A percentile compares a stretch with the other conserved stretches of the same genome.
Conservation (phyloP, 2,329 filamentous ascomycete genomes). For the Ophiostoma perfectum region DNA sequence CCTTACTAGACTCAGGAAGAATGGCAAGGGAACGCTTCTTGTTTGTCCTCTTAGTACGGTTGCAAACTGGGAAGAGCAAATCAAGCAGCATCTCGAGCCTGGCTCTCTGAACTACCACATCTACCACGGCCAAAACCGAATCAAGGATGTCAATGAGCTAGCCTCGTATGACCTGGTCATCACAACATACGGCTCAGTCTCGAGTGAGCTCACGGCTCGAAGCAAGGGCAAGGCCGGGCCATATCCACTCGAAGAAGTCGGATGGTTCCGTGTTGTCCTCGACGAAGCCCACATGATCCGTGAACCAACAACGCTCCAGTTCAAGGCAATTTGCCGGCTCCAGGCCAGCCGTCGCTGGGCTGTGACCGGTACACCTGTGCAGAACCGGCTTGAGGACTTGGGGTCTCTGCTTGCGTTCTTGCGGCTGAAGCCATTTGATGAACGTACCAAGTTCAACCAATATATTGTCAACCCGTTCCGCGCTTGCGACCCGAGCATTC, state of each 20-base stretch:
- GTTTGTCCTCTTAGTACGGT: slow-evolving; percentile 87
- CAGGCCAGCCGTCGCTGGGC: slow-evolving; percentile 84
- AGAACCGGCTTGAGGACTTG: slow-evolving; percentile 88
- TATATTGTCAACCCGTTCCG: slow-evolving; percentile 85
- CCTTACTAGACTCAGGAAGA: slow-evolving; percentile 52
- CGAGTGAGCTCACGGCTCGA: slow-evolving; percentile 67
- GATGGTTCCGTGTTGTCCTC: slow-evolving; percentile 89
- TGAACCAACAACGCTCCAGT: slow-evolving; percentile 73
- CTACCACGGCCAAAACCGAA: slow-evolving; percentile 78
- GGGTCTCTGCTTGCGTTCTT: slow-evolving; percentile 83
- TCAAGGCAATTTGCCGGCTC: slow-evolving; percentile 75
- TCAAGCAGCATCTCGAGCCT: slow-evolving; percentile 69
- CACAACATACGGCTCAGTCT: slow-evolving; percentile 86
- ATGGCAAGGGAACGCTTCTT: slow-evolving; percentile 75
- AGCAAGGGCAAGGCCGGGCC: slow-evolving; percentile 54
- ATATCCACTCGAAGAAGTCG: slow-evolving; percentile 68
- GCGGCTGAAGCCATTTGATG: slow-evolving; percentile 77
- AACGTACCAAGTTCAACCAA: slow-evolving; percentile 66
- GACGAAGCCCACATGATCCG: slow-evolving; percentile 95
- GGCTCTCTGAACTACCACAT: slow-evolving; percentile 66
- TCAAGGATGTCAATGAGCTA: slow-evolving; percentile 62
- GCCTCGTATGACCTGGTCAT: slow-evolving; percentile 76
- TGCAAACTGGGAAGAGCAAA: slow-evolving; percentile 91
- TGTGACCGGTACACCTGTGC: slow-evolving; percentile 93
- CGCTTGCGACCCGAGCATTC: slow-evolving; percentile 72